A percentile compares a stretch with the other conserved stretches of the same genome.
Conservation (phyloP, 371 early-diverging fungal genomes). For the Gilbertella persicaria region DNA sequence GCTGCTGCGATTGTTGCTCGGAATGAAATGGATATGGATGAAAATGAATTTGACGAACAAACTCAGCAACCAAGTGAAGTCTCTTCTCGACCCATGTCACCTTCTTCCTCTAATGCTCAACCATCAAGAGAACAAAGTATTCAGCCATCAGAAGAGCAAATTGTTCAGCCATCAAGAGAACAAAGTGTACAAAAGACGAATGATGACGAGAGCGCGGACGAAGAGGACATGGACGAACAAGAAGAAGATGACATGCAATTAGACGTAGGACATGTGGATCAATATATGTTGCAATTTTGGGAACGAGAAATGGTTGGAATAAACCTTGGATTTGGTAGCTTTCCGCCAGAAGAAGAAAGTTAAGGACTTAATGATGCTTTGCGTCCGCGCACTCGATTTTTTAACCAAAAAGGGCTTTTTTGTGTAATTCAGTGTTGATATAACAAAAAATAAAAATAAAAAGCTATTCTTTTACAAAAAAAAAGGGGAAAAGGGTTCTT, state of each 20-base stretch:
- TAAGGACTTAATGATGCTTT: background rate
- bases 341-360: constrained; percentile 6
- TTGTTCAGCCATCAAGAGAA: background rate
- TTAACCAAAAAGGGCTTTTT: constrained; percentile 1
- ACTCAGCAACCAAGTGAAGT: constrained; percentile 18
- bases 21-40: constrained; percentile 69
- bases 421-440: too few relatives aligned
- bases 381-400: constrained; percentile 24
- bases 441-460: background rate
- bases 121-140: background rate
- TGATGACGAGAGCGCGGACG: constrained; percentile 8
- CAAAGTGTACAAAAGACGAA: background rate
- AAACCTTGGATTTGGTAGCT: constrained; percentile 64
- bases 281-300: constrained; percentile 71
- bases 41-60: constrained; percentile 62
- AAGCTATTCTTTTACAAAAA: too few relatives aligned
- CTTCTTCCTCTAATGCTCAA: background rate
- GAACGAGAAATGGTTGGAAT: constrained; percentile 60
- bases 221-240: constrained; percentile 11
- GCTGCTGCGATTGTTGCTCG: constrained; percentile 64
- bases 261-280: constrained; percentile 67
- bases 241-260: constrained; percentile 37
- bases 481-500: background rate
- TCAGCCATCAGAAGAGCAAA: background rate
- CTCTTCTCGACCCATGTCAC: constrained; percentile 2